A percentile compares a stretch with the other conserved stretches of the same genome.
Conservation (phyloP, 108 stramenopile genomes). For the Fragilaria crotonensis region DNA sequence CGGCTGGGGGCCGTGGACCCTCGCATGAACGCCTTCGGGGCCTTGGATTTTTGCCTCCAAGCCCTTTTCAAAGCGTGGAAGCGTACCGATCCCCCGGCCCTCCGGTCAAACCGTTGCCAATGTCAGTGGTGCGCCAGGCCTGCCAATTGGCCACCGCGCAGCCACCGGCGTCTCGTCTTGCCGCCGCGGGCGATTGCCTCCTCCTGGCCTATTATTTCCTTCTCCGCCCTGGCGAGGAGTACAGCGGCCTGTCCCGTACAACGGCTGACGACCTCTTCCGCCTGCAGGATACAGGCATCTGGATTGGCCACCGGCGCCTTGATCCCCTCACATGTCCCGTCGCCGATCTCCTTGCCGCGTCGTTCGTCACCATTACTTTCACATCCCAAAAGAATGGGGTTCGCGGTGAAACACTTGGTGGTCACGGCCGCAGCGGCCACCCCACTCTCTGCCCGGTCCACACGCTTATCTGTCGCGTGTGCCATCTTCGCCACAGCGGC, state of each 20-base stretch:
- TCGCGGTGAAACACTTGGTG: slow-evolving; percentile 25
- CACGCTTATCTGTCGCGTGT: too few species aligned
- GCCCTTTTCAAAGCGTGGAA: slow-evolving; percentile 8
- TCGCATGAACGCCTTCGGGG: slow-evolving; percentile 12
- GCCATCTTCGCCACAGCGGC: too few species aligned
- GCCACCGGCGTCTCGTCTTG: too few species aligned
- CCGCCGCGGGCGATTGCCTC: too few species aligned
- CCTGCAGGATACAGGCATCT: too few species aligned
- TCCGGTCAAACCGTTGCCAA: slow-evolving; percentile 43
- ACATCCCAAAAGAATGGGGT: slow-evolving; percentile 30
- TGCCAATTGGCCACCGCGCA: too few species aligned
- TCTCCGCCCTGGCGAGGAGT: too few species aligned
- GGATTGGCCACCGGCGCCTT: slow-evolving; percentile 8
- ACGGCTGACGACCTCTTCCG: too few species aligned
- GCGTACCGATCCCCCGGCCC: slow-evolving; percentile 5
- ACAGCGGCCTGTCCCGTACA: too few species aligned
- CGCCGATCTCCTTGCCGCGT: slow-evolving; percentile 11
- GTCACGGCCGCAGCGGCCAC: slow-evolving; percentile 22
- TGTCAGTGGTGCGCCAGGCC: too few species aligned
- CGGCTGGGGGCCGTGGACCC: slow-evolving; percentile 18
- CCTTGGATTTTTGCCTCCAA: slow-evolving; percentile 12
- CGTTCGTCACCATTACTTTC: slow-evolving; percentile 12
- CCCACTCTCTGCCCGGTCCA: slow-evolving; percentile 30
- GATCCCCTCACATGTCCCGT: neutral
- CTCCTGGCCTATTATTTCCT: too few species aligned